A percentile compares a stretch with the other conserved stretches of the same genome.
Conservation (phyloP, 805 yeast genomes). For the Candida schatavii region DNA sequence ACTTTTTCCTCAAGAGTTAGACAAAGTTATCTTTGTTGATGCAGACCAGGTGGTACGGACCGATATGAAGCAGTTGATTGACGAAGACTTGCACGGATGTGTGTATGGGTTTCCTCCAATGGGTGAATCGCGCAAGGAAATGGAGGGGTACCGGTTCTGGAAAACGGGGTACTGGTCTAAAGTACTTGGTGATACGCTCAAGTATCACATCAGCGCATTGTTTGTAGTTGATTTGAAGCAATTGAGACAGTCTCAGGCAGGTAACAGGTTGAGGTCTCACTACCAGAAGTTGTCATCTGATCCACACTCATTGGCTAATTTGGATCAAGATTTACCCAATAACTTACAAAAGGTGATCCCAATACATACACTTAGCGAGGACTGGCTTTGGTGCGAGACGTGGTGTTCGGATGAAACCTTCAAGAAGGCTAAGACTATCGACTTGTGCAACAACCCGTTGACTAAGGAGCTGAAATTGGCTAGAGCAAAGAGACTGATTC, state of each 20-base stretch:
- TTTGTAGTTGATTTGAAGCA: constrained; percentile 73
- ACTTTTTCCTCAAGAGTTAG: constrained; percentile 73
- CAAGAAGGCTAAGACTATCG: constrained; percentile 69
- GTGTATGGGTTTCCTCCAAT: constrained; percentile 86
- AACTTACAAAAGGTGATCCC: constrained; percentile 68
- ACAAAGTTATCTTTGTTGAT: constrained; percentile 79
- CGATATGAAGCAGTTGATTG: constrained; percentile 66
- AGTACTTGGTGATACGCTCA: constrained; percentile 52
- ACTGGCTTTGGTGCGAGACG: constrained; percentile 93
- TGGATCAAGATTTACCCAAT: constrained; percentile 94
- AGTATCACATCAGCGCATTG: constrained; percentile 81
- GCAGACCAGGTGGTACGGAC: constrained; percentile 80
- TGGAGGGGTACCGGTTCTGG: constrained; percentile 91
- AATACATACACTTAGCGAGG: constrained; percentile 71
- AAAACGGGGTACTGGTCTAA: constrained; percentile 86
- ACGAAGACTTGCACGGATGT: constrained; percentile 70
- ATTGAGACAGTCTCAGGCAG: constrained; percentile 67
- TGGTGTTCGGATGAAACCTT: constrained; percentile 76
- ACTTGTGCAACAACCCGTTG: constrained; percentile 79
- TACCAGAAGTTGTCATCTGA: constrained; percentile 81
- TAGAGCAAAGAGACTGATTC: constrained; percentile 69
- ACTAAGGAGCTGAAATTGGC: constrained; percentile 78
- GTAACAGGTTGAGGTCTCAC: constrained; percentile 77
- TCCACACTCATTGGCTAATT: constrained; percentile 71
- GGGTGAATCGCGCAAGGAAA: constrained; percentile 77